These are phyloP conservation scores for Annulohypoxylon bovei DNA, from an alignment of 495 filamentous ascomycete genomes.

Conservation along the genomic window DNA sequence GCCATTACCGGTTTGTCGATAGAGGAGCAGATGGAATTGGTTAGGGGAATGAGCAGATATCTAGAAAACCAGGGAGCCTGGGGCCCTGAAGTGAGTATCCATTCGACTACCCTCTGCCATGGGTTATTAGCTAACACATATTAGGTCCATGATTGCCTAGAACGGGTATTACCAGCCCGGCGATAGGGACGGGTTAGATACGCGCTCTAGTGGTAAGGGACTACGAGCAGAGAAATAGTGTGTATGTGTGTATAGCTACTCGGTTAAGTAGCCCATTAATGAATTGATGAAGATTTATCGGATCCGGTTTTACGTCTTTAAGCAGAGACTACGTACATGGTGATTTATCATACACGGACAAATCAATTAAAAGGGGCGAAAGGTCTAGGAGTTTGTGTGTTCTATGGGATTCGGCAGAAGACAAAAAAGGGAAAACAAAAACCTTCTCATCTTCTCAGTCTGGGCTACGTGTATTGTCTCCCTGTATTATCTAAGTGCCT, in stretches of 20 bases:
- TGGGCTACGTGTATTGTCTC: background rate
- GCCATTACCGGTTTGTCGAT: constrained; percentile 83
- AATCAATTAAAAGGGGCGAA: background rate
- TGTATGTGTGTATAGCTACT: constrained; percentile 30
- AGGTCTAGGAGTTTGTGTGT: background rate
- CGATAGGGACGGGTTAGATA: constrained; percentile 33
- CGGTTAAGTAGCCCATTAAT: constrained; percentile 34
- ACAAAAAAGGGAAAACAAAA: constrained; percentile 1
- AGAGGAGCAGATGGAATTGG: constrained; percentile 89
- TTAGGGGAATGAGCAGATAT: constrained; percentile 84
- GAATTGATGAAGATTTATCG: constrained; percentile 35
- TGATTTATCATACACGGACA: constrained; percentile 3
- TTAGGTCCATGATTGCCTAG: constrained; percentile 45
- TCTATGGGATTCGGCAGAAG: background rate
- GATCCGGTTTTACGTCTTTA: constrained; percentile 1
- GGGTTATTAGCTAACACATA: background rate
- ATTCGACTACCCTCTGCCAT: background rate
- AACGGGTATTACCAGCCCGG: constrained; percentile 35
- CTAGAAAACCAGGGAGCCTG: constrained; percentile 84
- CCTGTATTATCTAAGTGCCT: background rate
- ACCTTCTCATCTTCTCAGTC: background rate
- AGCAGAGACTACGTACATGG: background rate
- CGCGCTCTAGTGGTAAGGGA: constrained; percentile 3
- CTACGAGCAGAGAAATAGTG: background rate
- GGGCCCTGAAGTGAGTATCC: constrained; percentile 64